Evolutionary conservation across 1,139 yeast genomes (phyloP).

Genomic region (Saccharomyces hybrid): DNA sequence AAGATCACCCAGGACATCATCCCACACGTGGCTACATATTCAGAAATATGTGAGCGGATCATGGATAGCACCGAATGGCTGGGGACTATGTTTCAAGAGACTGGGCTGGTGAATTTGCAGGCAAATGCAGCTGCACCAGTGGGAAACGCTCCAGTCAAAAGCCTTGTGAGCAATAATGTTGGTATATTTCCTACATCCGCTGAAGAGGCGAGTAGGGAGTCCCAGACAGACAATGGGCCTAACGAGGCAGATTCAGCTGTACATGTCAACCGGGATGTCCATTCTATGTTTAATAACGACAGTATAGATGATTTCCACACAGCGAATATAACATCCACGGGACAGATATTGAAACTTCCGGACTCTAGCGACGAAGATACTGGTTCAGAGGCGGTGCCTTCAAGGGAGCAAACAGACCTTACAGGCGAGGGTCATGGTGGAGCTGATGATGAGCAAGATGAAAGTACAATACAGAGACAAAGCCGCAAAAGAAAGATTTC

Average conservation of each 20-base stretch:
- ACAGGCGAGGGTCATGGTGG: not conserved
- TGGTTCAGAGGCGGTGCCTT: not conserved
- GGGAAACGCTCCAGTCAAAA: conserved; percentile 10
- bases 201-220: not conserved
- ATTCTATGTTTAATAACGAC: not conserved
- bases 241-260: not conserved
- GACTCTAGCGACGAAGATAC: conserved; percentile 26
- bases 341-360: conserved; percentile 22
- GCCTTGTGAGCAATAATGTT: conserved; percentile 1
- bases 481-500: conserved; percentile 29
- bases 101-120: conserved; percentile 25
- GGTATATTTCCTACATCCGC: not conserved
- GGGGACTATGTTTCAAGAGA: conserved; percentile 28
- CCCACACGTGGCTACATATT: conserved; percentile 27
- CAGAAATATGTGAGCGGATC: conserved; percentile 25
- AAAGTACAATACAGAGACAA: conserved; percentile 27
- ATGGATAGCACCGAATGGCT: conserved; percentile 29
- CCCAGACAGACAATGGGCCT: not conserved
- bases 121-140: conserved; percentile 7
- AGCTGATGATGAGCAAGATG: conserved; percentile 9
- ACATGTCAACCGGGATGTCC: not conserved
- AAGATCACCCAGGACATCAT: conserved; percentile 29
- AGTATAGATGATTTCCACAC: conserved; percentile 14
- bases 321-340: conserved; percentile 24
- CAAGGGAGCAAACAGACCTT: not conserved